Percentiles rank a stretch among this genome's conserved stretches.
Evolutionary conservation across 176 grass and related monocot genomes (phyloP).

Genomic region (Alloteropsis semialata): DNA sequence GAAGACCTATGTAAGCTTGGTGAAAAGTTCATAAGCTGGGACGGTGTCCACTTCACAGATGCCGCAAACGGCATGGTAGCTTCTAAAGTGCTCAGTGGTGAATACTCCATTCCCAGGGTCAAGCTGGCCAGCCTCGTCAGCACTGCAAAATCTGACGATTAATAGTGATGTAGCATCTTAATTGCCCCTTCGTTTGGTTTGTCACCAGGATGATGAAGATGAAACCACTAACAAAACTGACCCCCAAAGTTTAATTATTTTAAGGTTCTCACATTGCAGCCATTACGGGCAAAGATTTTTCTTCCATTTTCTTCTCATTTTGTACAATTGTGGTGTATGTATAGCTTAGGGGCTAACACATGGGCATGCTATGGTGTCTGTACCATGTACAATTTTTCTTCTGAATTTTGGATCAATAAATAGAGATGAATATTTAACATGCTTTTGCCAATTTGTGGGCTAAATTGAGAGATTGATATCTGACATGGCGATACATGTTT

Average conservation of each 20-base stretch:
- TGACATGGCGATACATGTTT: neutral
- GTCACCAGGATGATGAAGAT: constrained; percentile 23
- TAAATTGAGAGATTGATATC: neutral
- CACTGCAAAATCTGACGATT: constrained; percentile 38
- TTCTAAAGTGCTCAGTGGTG: constrained; percentile 46
- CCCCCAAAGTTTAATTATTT: constrained; percentile 23
- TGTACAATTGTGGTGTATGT: constrained; percentile 30
- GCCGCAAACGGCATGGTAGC: constrained; percentile 65
- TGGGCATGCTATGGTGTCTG: constrained; percentile 1
- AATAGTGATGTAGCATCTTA: neutral
- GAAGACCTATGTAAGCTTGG: constrained; percentile 51
- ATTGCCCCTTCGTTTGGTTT: constrained; percentile 10
- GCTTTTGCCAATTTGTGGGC: neutral
- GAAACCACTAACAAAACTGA: constrained; percentile 45
- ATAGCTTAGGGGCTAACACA: constrained; percentile 38
- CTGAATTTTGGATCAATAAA: constrained; percentile 48
- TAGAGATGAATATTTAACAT: constrained; percentile 20
- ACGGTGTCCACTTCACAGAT: constrained; percentile 79
- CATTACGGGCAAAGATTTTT: neutral
- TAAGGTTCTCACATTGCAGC: constrained; percentile 4
- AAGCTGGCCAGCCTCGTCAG: constrained; percentile 46
- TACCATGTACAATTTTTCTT: constrained; percentile 19
- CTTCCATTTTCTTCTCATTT: neutral
- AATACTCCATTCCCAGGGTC: constrained; percentile 58
- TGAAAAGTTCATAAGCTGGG: constrained; percentile 87